Evolutionary conservation across 345 rosid genomes (phyloP), one percentile per base, ranked within the genome.

Genomic region (Mallotus nudiflorus): DNA sequence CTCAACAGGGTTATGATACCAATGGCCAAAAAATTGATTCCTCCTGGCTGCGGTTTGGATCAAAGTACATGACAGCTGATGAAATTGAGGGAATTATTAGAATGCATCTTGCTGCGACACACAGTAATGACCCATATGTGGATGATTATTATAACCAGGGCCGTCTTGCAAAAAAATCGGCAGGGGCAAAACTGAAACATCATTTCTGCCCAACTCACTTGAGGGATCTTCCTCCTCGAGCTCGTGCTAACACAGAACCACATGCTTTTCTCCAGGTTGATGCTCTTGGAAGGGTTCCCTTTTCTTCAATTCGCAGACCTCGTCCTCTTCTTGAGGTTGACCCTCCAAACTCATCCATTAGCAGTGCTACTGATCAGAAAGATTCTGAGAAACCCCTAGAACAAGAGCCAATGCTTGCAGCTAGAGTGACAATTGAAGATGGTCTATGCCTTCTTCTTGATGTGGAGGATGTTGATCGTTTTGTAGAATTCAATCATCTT

Each of bases 71-170:
- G 99, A 70, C 91, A 8, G 69, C 86, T 45, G 87, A 81, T 66
- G 98, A 96, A 75, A 86, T 96, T 67, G 99, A 96, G 71, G 78
- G 82, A 66, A 92, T 92, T 75, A 85, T 89, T 45, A 88, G 97
- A 77, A 87, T 88, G 88, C 99, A 96, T 82, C 91, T 87, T 71
- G 90, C 83, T 72, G 96, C 99, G 15, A 89, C 94, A 25, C 93
- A 92, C 76, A 88, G 94, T 82, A 92, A 88, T 68, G 97, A 96
- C 64, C 99, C 99, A 0, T 96, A 96, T 35, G 88, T 92, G 52
- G 99, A 92, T 77, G 99, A 96, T 83, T 96, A 88, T 78, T 92
- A 96, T 74, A 85, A 92, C 81, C 99, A 90, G 85, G 99, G 94
- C 50, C 80, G 90, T 81, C 90, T 92, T 66, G 85, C 94, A 14